Conservation (phyloP, 225 moss, liverwort and hornwort species). For the Marchantia polymorpha region DNA sequence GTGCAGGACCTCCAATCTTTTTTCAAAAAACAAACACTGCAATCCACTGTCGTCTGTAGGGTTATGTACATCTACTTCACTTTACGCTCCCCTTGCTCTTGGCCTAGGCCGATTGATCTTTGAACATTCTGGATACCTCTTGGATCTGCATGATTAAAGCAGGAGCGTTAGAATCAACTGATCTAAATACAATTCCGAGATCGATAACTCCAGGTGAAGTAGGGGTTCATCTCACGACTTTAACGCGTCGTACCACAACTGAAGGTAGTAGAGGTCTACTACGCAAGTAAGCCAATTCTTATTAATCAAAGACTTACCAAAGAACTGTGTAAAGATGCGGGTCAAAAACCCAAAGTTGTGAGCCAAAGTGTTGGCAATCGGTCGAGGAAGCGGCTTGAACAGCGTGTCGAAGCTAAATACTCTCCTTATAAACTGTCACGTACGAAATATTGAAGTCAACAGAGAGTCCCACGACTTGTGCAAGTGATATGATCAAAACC, state of each 20-base stretch:
- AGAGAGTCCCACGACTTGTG: too few relatives aligned
- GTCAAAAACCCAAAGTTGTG: slow-evolving; percentile 91
- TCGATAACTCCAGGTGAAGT: too few relatives aligned
- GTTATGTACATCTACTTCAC: slow-evolving; percentile 47
- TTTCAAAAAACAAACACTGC: not conserved
- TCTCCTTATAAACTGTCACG: slow-evolving; percentile 72
- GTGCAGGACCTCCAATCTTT: not conserved
- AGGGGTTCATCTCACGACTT: too few relatives aligned
- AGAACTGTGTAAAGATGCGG: slow-evolving; percentile 93
- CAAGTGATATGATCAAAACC: too few relatives aligned
- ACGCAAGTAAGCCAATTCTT: not conserved
- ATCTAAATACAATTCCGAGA: too few relatives aligned
- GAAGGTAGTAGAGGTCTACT: not conserved
- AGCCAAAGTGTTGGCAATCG: slow-evolving; percentile 74
- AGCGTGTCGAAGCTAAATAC: slow-evolving; percentile 88
- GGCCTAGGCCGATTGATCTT: slow-evolving; percentile 84
- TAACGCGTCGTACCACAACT: not conserved
- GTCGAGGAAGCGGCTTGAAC: slow-evolving; percentile 84
- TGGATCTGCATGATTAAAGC: slow-evolving; percentile 50
- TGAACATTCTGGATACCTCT: slow-evolving; percentile 88
- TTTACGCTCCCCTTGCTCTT: slow-evolving; percentile 74
- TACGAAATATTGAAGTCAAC: too few relatives aligned
- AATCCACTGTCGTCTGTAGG: not conserved
- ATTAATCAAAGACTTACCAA: slow-evolving; percentile 52
- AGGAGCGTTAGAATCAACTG: too few relatives aligned